Conservation (phyloP, 768 basidiomycete genomes). For the Solioccasus polychromus region DNA sequence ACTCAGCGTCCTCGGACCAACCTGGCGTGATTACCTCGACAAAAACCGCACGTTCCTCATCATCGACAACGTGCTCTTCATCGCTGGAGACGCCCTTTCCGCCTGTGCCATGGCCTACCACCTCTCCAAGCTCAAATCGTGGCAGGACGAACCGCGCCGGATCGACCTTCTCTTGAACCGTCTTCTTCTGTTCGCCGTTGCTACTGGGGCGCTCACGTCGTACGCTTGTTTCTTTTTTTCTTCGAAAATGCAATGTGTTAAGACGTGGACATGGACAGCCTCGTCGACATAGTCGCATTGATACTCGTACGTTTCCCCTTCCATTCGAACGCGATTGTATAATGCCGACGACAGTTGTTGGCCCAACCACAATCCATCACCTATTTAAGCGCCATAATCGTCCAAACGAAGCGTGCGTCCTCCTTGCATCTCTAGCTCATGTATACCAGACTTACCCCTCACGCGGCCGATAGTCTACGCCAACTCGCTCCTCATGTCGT, state of each 20-base stretch:
- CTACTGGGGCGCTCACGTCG: conserved; percentile 27
- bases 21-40: conserved; percentile 12
- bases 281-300: conserved; percentile 27
- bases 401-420: conserved; percentile 27
- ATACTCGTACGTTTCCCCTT: conserved; percentile 14
- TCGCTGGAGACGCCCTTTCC: conserved; percentile 22
- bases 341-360: conserved; percentile 11
- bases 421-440: no score
- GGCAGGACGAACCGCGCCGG: conserved; percentile 4
- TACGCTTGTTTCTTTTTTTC: conserved; percentile 4
- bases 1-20: conserved; percentile 9
- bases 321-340: not conserved
- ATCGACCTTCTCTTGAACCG: conserved; percentile 22
- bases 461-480: conserved; percentile 31
- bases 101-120: conserved; percentile 22
- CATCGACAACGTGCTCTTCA: conserved; percentile 23
- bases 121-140: conserved; percentile 13
- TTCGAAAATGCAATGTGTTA: not conserved
- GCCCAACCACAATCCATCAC: conserved; percentile 15
- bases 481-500: conserved; percentile 31
- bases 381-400: conserved; percentile 20
- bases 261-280: conserved; percentile 1
- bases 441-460: not conserved
- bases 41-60: conserved; percentile 9
- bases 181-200: conserved; percentile 22